Evolutionary conservation across 345 rosid genomes (phyloP), one percentile per base, ranked within the genome.

Genomic region (Moricandia arvensis): DNA sequence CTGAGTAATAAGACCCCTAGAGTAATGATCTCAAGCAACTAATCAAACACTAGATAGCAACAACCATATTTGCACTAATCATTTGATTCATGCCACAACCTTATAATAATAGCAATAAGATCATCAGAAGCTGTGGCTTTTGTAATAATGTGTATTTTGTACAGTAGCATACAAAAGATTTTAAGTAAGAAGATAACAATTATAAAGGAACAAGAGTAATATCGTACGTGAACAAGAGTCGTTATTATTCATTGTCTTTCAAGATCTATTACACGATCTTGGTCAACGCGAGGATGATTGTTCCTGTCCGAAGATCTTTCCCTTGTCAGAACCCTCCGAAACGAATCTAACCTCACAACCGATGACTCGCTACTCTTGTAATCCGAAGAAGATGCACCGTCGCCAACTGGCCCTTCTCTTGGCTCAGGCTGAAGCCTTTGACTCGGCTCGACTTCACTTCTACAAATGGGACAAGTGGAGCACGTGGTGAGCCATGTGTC

Each of bases 401-500:
- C 79, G 2, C 55, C 38, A 43, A 64, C 69, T 1, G 83, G 82
- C 3, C 81, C 77, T 78, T 81, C 87, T 10, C 84, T 71, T 5
- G 86, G 82, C 76, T 81, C 87, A 1, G 91, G 88, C 70, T 66
- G 82, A 68, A 85, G 89, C 63, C 30, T 81, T 62, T 65, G 68
- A 79, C 72, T 29, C 2, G 96, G 96, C 86, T 83, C 84, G 7
- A 85, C 98, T 76, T 87, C 93, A 2, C 82, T 72, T 9, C 98
- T 86, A 80, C 98, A 93, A 62, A 91, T 72, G 0, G 98, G 98
- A 65, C 98, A 91, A 0, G 86, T 90, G 9, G 93, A 80, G 16
- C 49, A 83, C 3, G 86, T 81, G 45, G 78, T 41, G 41, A 93
- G 63, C 98, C 97, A 93, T 59, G 71, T 79, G 74, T 93, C 92